Evolutionary conservation across 768 basidiomycete species (phyloP).

Genomic region (Trametes cingulata): DNA sequence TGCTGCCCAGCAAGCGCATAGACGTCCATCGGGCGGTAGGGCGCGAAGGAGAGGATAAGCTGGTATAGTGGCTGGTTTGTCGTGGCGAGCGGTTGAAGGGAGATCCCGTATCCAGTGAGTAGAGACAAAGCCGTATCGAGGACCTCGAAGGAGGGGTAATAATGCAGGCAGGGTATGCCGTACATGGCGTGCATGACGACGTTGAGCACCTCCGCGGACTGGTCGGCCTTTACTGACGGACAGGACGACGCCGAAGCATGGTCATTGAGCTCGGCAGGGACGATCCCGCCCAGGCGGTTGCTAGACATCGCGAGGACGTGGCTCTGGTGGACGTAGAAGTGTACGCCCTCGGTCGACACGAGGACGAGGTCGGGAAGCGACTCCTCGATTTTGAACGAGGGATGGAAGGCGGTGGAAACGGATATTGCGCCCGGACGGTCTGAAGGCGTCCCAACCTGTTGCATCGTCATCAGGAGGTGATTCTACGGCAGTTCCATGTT

Average conservation of each 20-base stretch:
- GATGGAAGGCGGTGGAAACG: slow-evolving; percentile 81
- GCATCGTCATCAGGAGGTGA: neutral
- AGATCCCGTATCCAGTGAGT: slow-evolving; percentile 30
- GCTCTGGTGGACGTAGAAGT: slow-evolving; percentile 76
- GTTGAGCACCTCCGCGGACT: slow-evolving; percentile 32
- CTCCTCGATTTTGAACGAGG: slow-evolving; percentile 54
- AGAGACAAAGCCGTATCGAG: slow-evolving; percentile 28
- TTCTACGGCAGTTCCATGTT: no score
- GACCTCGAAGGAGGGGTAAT: slow-evolving; percentile 30
- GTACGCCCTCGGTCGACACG: slow-evolving; percentile 71
- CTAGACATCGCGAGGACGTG: slow-evolving; percentile 56
- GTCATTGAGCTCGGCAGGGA: slow-evolving; percentile 29
- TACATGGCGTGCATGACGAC: slow-evolving; percentile 38
- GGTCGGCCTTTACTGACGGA: slow-evolving; percentile 25
- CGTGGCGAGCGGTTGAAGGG: slow-evolving; percentile 26
- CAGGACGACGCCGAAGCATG: neutral
- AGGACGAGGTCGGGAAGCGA: slow-evolving; percentile 60
- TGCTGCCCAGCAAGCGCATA: slow-evolving; percentile 43
- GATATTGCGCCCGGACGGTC: slow-evolving; percentile 35
- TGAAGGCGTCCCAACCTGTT: slow-evolving; percentile 1
- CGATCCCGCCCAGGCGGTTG: slow-evolving; percentile 60
- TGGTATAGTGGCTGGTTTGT: slow-evolving; percentile 33
- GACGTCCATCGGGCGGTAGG: slow-evolving; percentile 38
- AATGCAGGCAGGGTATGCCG: slow-evolving; percentile 29
- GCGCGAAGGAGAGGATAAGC: slow-evolving; percentile 38